Evolutionary conservation across 805 yeast genomes (phyloP).

Genomic region (Starmerella cellae): DNA sequence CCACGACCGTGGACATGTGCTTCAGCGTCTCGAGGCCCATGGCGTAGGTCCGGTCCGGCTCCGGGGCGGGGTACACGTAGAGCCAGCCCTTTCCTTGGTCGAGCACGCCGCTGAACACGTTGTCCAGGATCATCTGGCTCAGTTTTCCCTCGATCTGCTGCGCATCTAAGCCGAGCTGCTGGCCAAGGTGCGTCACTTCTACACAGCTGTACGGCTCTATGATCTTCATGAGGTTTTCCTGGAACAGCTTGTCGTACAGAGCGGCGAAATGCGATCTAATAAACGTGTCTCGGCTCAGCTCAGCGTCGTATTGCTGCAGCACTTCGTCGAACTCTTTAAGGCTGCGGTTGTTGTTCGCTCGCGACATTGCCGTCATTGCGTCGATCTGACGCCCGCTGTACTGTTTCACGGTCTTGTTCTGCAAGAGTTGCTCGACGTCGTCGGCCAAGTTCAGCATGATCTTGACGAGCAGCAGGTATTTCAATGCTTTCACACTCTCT

Average conservation of each 20-base stretch:
- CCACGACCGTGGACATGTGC: slow-evolving; percentile 78
- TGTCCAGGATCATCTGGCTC: slow-evolving; percentile 91
- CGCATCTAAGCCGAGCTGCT: slow-evolving; percentile 73
- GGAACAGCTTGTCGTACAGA: slow-evolving; percentile 80
- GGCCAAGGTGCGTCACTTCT: slow-evolving; percentile 80
- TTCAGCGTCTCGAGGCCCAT: slow-evolving; percentile 76
- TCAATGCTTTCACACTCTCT: slow-evolving; percentile 60
- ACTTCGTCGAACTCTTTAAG: slow-evolving; percentile 84
- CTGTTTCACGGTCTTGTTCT: slow-evolving; percentile 58
- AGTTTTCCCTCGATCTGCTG: slow-evolving; percentile 88
- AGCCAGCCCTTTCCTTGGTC: slow-evolving; percentile 99
- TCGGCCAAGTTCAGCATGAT: slow-evolving; percentile 81
- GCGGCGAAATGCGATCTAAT: slow-evolving; percentile 87
- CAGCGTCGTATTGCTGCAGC: slow-evolving; percentile 49
- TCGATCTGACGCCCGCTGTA: slow-evolving; percentile 78
- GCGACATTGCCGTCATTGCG: slow-evolving; percentile 88
- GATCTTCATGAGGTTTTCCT: slow-evolving; percentile 83
- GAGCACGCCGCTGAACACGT: slow-evolving; percentile 86
- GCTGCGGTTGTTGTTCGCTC: slow-evolving; percentile 80
- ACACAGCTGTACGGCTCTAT: slow-evolving; percentile 94
- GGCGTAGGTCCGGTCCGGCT: slow-evolving; percentile 75
- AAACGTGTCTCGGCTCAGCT: slow-evolving; percentile 73
- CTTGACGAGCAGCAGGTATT: slow-evolving; percentile 84
- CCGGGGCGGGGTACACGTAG: slow-evolving; percentile 78
- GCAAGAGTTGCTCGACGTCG: slow-evolving; percentile 68